Evolutionary conservation across 768 basidiomycete species (phyloP), one percentile per base, ranked within the genome.

Genomic region (Daedaleopsis sinensis): DNA sequence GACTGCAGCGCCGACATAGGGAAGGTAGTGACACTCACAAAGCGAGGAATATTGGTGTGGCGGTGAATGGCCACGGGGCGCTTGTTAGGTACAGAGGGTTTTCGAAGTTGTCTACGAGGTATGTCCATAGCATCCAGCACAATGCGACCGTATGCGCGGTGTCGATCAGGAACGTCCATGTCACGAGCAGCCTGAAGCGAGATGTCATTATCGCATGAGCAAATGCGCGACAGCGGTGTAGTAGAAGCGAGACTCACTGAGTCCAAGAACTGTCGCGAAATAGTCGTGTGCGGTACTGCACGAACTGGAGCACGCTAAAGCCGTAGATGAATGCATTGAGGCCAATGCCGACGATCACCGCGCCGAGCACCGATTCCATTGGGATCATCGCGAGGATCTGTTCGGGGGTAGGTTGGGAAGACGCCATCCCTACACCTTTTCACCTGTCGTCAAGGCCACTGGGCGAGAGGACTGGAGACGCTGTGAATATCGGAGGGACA

Each of bases 241-340:
- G 38, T n/a, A 36, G 24, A 24, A 2, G 3, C 11, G 23, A 16
- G 6, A 57, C 49, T 50, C 56, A 57, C 56, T 57, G 46, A 10
- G 49, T 51, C 5, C 16, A 19, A 27, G 8, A 1, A 27, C 9
- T 48, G n/a, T 57, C 56, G 12, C 24, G n/a, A 35, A 48, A 42
- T 11, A 49, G 15, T 13, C 56, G 35, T 7, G 49, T n/a, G 7
- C 46, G 46, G 21, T 57, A 57, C 47, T 51, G 56, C n/a, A 51
- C 37, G 47, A 57, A 57, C 23, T 57, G 56, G 44, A 57, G 47
- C 12, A 38, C 46, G 38, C 56, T 49, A 19, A 57, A 51, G 6
- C 56, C 56, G 47, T 57, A 57, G 15, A 57, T 42, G 56, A 57
- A 57, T 1, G 56, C 56, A 19, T 57, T 57, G 37, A 57, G 5